Evolutionary conservation across 179 eudicot species (phyloP), one percentile per base, ranked within the genome.

Genomic region (Actinidia polygama): DNA sequence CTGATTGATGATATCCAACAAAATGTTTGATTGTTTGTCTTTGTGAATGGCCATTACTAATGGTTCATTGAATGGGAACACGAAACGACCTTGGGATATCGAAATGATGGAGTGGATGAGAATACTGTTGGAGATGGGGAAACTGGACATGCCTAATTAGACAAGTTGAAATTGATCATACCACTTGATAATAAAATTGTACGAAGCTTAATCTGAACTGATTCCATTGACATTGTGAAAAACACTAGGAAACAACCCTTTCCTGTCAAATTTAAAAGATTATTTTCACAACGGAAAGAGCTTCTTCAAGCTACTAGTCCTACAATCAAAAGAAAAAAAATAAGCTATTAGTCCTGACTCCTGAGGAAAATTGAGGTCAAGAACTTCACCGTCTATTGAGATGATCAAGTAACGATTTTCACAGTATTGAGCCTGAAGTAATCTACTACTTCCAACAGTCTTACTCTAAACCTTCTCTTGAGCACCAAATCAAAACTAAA

Each of bases 21-120:
- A 18, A 36, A 15, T 16, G 70, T 81, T 81, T 59, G 47, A 53
- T 71, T 61, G 78, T 10, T 57, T 77, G 19, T 77, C 18, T 77
- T 44, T 62, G 30, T 79, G n/a, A 51, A 77, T 18, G 23, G 24
- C 4, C 16, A 15, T 57, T 21, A 23, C n/a, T 23, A 23, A 67
- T 21, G 12, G 80, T 77, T 64, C 4, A 18, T 19, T 18, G n/a
- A 19, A 30, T 23, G 21, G 26, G 30, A 76, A 36, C 53, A 24
- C 15, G 4, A 24, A 26, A 63, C 36, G 21, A n/a, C 3, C 19
- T 66, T n/a, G 23, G 36, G 50, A 24, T 24, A 49, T 64, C 46
- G 49, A 55, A 67, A 19, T 64, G 11, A 12, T 62, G 18, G 19
- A 55, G 55, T 55, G 24, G 49, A 26, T 54, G 79, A 75, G 47